Evolutionary conservation across 2,329 filamentous ascomycete species (phyloP).

Genomic region (Coniochaeta ligniaria): DNA sequence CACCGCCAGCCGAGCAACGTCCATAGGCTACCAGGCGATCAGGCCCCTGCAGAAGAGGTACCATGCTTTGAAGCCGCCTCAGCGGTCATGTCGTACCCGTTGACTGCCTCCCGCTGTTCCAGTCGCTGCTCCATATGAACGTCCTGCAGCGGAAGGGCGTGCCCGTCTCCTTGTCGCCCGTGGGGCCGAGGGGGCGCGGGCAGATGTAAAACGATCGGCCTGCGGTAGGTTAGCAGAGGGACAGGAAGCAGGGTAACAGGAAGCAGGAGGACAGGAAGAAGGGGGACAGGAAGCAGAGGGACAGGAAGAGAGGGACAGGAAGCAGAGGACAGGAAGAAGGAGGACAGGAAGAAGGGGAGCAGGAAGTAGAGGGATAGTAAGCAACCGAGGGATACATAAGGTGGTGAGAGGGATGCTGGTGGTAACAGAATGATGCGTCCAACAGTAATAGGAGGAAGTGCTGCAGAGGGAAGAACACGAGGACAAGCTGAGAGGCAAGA

Average conservation of each 20-base stretch:
- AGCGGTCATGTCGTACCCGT: no score
- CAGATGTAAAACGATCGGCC: constrained; percentile 59
- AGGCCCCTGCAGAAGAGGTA: no score
- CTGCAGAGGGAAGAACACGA: no score
- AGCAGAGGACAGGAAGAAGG: background rate
- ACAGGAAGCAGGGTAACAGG: background rate
- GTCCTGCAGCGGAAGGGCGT: constrained; percentile 85
- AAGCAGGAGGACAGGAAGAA: background rate
- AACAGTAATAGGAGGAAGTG: no score
- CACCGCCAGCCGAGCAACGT: no score
- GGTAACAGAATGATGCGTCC: no score
- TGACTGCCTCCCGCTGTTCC: constrained; percentile 28
- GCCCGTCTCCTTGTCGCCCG: constrained; percentile 74
- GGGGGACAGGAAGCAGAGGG: background rate
- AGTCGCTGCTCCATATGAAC: constrained; percentile 66
- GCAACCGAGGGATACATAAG: no score
- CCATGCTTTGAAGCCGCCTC: no score
- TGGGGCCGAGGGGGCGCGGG: constrained; percentile 70
- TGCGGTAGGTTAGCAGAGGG: constrained; percentile 14
- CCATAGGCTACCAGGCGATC: no score
- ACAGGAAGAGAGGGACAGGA: background rate
- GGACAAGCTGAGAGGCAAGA: no score
- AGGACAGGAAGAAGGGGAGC: background rate
- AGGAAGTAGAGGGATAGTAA: background rate
- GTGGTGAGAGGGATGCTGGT: no score